A percentile compares a stretch with the other conserved stretches of the same genome.
Evolutionary conservation across 2,329 filamentous ascomycete genomes (phyloP).

Genomic region (Pyricularia pennisetigena): DNA sequence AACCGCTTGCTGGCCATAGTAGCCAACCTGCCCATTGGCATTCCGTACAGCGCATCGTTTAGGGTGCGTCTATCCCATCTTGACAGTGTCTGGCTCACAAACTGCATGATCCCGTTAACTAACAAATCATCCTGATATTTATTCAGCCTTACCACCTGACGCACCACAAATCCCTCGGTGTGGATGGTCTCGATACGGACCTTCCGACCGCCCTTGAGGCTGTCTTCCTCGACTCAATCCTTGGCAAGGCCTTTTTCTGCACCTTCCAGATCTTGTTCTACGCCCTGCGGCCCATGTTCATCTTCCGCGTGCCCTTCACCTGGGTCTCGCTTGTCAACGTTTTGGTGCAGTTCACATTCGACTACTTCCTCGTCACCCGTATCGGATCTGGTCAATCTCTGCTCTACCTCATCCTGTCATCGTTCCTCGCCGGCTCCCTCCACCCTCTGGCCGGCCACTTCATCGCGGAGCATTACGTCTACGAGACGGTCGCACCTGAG

Average conservation of each 20-base stretch:
- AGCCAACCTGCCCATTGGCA: slow-evolving; percentile 89
- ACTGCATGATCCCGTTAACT: slow-evolving; percentile 11
- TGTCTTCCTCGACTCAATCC: slow-evolving; percentile 84
- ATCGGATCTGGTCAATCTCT: slow-evolving; percentile 52
- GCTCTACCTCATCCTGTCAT: slow-evolving; percentile 77
- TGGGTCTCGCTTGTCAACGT: slow-evolving; percentile 79
- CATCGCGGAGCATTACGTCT: slow-evolving; percentile 95
- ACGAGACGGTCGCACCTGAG: slow-evolving; percentile 49
- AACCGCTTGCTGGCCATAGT: slow-evolving; percentile 87
- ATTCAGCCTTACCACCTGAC: slow-evolving; percentile 86
- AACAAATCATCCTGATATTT: not conserved
- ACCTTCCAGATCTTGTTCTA: slow-evolving; percentile 99
- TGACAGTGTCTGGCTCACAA: not conserved
- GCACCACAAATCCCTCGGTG: slow-evolving; percentile 96
- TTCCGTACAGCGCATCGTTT: slow-evolving; percentile 95
- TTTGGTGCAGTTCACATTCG: slow-evolving; percentile 64
- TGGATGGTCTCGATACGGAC: slow-evolving; percentile 92
- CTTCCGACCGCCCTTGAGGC: slow-evolving; percentile 88
- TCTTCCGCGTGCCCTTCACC: slow-evolving; percentile 84
- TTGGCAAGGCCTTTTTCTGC: slow-evolving; percentile 97
- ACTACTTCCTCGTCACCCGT: slow-evolving; percentile 54
- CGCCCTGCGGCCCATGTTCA: slow-evolving; percentile 86
- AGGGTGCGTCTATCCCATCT: slow-evolving; percentile 42
- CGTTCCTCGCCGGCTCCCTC: slow-evolving; percentile 86
- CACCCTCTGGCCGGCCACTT: slow-evolving; percentile 96